Evolutionary conservation across 192 early-diverging fungal genomes (phyloP), one percentile per base, ranked within the genome.

Genomic region (Coemansia sp.): DNA sequence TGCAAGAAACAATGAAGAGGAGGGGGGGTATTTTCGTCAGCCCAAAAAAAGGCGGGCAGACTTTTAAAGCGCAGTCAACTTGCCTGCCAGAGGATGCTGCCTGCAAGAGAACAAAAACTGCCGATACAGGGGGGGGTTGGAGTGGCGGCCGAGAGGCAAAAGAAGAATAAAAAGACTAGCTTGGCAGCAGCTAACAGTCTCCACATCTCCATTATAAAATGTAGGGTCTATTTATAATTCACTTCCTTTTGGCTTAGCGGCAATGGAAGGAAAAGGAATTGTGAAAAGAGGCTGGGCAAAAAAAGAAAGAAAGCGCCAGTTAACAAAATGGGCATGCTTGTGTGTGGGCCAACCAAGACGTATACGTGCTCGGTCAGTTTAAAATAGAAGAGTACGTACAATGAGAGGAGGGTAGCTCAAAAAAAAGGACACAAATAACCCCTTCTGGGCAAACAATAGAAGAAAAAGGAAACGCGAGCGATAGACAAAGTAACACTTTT

Each of bases 171-270:
- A 53, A 56, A 32, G 29, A 16, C 12, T 5, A 20, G 45, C 45
- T 29, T 56, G 29, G 29, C 24, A 49, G 22, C 11, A 47, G 45
- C 45, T 47, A 34, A 20, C 45, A 56, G 53, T 56, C 53, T 56
- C 47, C 47, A 55, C 52, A 30, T 30, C 53, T 32, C 53, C 53
- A 56, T 56, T 56, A 56, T 56, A 56, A 56, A 56, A 56, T 34
- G 53, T 30, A 56, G 16, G 29, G 53, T 56, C 53, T 56, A 56
- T 56, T 56, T 56, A 16, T 56, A 56, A 32, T 56, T 16, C 30
- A 2, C 29, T 7, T 56, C 29, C 53, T 13, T 56, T 56, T 29
- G 53, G 53, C 53, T 16, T 7, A 56, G 50, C 27, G 24, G 50
- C 50, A 29, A 52, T 22, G 9, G 9, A 34, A 16, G 15, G 22